Evolutionary conservation across 2,329 filamentous ascomycete genomes (phyloP), one percentile per base, ranked within the genome.

Genomic region (Salinomyces thailandicus): DNA sequence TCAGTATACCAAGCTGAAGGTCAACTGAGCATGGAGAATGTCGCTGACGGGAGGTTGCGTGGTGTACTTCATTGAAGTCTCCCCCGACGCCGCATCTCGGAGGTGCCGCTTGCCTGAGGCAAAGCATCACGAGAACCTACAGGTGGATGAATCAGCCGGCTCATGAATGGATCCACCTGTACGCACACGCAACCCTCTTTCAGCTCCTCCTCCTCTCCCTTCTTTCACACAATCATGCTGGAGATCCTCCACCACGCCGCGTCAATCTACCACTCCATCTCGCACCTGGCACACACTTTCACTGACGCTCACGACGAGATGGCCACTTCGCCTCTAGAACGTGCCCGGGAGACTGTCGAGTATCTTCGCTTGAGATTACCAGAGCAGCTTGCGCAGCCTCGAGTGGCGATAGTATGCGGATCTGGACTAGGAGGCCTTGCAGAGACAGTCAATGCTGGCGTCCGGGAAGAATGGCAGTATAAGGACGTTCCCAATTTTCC

Each of bases 331-430:
- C 16, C 39, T n/a, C 69, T 62, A 49, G 47, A 59, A 38, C 60
- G 59, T 12, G 68, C 66, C 5, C 59, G 52, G 29, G 71, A 74
- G 47, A 71, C 75, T 1, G 64, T 64, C 36, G 49, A 59, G 12
- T 71, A 68, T 47, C 55, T 79, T 15, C 65, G 62, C 33, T 52
- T 60, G 15, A 59, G 60, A 31, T 53, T 79, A n/a, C 72, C 73
- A 12, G 42, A 53, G 12, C 53, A 76, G n/a, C 62, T 69, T 37
- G 57, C 60, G 2, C 42, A 41, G 30, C 76, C 76, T 8, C 64
- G 66, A 39, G 67, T 79, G 42, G 77, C 73, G 26, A 75, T 81
- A 38, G 69, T 80, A 16, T 81, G 76, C 52, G 76, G 76, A 19
- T 78, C 74, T 33, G 76, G 77, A 3, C 59, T 81, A 6, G 75